These are phyloP conservation scores for Thelonectria blattea DNA, from an alignment of 2,329 filamentous ascomycete genomes.

Conservation along the genomic window DNA sequence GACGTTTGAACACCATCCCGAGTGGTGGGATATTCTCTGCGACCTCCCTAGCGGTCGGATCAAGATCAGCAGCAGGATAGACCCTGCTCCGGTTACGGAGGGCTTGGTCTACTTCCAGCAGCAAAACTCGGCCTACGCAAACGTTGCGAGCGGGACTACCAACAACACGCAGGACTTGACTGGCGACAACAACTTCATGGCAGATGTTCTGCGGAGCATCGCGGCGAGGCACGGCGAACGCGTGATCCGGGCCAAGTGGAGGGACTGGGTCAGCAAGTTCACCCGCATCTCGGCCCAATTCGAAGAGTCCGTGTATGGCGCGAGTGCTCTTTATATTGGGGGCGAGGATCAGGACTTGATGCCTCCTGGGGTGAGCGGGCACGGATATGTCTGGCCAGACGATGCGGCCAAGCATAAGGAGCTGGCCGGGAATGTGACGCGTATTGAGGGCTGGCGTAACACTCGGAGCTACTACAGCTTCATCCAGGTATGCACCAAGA, in stretches of 20 bases:
- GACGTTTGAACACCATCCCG: slow-evolving; percentile 89
- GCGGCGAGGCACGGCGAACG: slow-evolving; percentile 86
- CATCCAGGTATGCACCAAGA: slow-evolving; percentile 69
- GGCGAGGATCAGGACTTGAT: slow-evolving; percentile 71
- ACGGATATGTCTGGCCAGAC: slow-evolving; percentile 95
- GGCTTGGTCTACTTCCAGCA: slow-evolving; percentile 88
- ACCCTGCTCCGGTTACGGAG: slow-evolving; percentile 80
- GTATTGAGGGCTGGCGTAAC: slow-evolving; percentile 96
- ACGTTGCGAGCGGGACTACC: slow-evolving; percentile 50
- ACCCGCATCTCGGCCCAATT: slow-evolving; percentile 91
- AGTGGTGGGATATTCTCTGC: slow-evolving; percentile 98
- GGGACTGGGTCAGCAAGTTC: slow-evolving; percentile 93
- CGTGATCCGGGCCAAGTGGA: slow-evolving; percentile 89
- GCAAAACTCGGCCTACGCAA: slow-evolving; percentile 66
- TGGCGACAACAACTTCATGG: slow-evolving; percentile 89
- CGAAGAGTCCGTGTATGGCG: slow-evolving; percentile 94
- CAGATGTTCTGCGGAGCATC: slow-evolving; percentile 82
- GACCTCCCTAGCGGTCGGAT: slow-evolving; percentile 91
- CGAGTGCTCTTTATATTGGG: slow-evolving; percentile 85
- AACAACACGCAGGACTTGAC: slow-evolving; percentile 70
- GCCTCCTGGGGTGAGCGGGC: slow-evolving; percentile 70
- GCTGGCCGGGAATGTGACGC: slow-evolving; percentile 86
- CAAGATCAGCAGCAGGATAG: slow-evolving; percentile 91
- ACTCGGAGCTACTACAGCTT: slow-evolving; percentile 96
- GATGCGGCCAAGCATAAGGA: slow-evolving; percentile 82